Conservation (phyloP, 2,329 filamentous ascomycete species). For the Juglanconis sp. region DNA sequence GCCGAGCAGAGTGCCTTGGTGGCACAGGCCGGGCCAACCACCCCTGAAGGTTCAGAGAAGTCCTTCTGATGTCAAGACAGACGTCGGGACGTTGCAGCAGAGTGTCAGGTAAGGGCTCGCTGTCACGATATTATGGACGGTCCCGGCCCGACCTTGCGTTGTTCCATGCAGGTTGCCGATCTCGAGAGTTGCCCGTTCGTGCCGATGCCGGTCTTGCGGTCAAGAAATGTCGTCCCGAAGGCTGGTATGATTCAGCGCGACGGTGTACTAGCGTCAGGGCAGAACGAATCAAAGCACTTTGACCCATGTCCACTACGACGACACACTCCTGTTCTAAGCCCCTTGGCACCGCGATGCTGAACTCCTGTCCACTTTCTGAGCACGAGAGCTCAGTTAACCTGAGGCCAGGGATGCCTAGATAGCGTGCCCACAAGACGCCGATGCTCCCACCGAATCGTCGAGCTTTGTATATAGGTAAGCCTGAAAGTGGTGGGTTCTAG, state of each 20-base stretch:
- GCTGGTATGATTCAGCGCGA: background rate
- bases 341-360: background rate
- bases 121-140: background rate
- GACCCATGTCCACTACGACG: background rate
- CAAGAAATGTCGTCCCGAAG: slow-evolving; percentile 2
- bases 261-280: slow-evolving; percentile 7
- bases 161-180: background rate
- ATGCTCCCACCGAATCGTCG: too few relatives aligned
- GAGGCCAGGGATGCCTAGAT: background rate
- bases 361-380: background rate
- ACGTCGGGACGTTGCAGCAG: background rate
- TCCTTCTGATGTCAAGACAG: background rate
- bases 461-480: background rate
- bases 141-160: background rate
- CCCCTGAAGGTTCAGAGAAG: background rate
- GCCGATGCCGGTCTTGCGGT: slow-evolving; percentile 1
- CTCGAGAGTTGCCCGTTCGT: background rate
- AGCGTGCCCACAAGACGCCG: background rate
- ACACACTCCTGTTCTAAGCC: background rate
- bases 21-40: background rate
- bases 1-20: background rate
- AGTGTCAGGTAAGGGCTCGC: background rate
- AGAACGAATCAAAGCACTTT: slow-evolving; percentile 13
- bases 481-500: background rate
- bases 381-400: background rate